A percentile compares a stretch with the other conserved stretches of the same genome.
phyloP scores from a whole-genome alignment of 371 early-diverging fungal genomes.

The Amoeboaphelidium occidentale region DNA sequence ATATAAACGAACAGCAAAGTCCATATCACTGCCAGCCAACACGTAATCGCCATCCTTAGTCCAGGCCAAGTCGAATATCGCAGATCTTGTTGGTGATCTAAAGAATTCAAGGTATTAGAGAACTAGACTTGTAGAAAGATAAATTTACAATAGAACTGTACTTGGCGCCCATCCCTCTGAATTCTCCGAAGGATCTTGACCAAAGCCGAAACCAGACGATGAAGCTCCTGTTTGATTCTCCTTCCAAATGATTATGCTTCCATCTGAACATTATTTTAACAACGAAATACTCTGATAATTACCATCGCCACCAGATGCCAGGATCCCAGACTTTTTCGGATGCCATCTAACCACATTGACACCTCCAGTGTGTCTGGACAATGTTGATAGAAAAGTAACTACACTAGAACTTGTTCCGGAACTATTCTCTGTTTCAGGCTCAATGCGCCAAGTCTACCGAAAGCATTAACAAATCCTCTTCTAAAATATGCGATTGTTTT shows the following conservation, averaged over 20 bases:
- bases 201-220: slow-evolving; percentile 21
- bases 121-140: not conserved
- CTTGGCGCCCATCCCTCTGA: slow-evolving; percentile 12
- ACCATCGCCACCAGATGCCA: slow-evolving; percentile 84
- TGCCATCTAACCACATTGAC: slow-evolving; percentile 87
- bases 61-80: slow-evolving; percentile 86
- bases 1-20: slow-evolving; percentile 72
- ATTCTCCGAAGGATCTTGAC: slow-evolving; percentile 17
- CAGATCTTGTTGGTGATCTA: slow-evolving; percentile 17
- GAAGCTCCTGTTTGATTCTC: slow-evolving; percentile 17
- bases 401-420: no score
- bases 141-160: slow-evolving; percentile 12
- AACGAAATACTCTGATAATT: slow-evolving; percentile 3
- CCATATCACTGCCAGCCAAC: slow-evolving; percentile 57
- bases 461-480: no score
- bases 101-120: not conserved
- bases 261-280: slow-evolving; percentile 22
- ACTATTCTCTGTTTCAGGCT: no score
- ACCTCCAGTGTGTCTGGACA: slow-evolving; percentile 58
- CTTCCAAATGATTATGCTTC: slow-evolving; percentile 61
- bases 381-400: slow-evolving; percentile 56
- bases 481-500: no score
- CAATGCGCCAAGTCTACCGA: no score
- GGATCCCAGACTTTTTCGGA: slow-evolving; percentile 29
- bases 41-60: slow-evolving; percentile 68